Evolutionary conservation across 371 early-diverging fungal genomes (phyloP).

Genomic region (Lichtheimia corymbifera): DNA sequence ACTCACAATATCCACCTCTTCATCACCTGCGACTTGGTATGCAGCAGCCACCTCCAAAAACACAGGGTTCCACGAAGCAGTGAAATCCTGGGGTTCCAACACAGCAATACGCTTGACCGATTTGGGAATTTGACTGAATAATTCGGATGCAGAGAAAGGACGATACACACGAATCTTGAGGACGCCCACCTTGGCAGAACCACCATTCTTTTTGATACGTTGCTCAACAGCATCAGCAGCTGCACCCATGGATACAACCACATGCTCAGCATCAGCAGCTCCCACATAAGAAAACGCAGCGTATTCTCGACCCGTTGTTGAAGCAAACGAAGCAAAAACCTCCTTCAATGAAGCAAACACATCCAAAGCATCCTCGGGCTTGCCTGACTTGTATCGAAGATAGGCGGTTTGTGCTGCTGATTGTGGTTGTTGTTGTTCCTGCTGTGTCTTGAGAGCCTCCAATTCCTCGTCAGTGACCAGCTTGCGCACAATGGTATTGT

Average conservation of each 20-base stretch:
- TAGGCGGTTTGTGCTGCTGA: slow-evolving; percentile 29
- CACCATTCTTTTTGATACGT: slow-evolving; percentile 15
- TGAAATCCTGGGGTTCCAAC: slow-evolving; percentile 67
- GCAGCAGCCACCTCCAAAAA: slow-evolving; percentile 77
- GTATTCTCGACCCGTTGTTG: slow-evolving; percentile 51
- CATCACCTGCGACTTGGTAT: slow-evolving; percentile 56
- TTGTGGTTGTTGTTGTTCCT: slow-evolving; percentile 1
- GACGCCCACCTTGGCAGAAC: slow-evolving; percentile 53
- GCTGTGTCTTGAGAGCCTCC: slow-evolving; percentile 22
- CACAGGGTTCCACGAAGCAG: slow-evolving; percentile 74
- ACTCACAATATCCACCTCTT: slow-evolving; percentile 50
- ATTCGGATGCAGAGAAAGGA: slow-evolving; percentile 62
- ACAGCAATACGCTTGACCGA: slow-evolving; percentile 63
- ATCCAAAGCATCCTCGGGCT: slow-evolving; percentile 21
- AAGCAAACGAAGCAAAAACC: slow-evolving; percentile 37
- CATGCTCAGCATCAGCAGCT: slow-evolving; percentile 52
- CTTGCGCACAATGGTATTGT: slow-evolving; percentile 16
- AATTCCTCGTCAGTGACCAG: slow-evolving; percentile 37
- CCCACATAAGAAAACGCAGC: slow-evolving; percentile 56
- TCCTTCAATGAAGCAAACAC: slow-evolving; percentile 33
- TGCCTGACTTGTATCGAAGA: slow-evolving; percentile 34
- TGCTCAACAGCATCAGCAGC: slow-evolving; percentile 56
- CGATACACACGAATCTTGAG: slow-evolving; percentile 68
- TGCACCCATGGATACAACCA: slow-evolving; percentile 66
- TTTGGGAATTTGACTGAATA: slow-evolving; percentile 57